Conservation (phyloP, 768 basidiomycete genomes). For the Daedalea quercina region DNA sequence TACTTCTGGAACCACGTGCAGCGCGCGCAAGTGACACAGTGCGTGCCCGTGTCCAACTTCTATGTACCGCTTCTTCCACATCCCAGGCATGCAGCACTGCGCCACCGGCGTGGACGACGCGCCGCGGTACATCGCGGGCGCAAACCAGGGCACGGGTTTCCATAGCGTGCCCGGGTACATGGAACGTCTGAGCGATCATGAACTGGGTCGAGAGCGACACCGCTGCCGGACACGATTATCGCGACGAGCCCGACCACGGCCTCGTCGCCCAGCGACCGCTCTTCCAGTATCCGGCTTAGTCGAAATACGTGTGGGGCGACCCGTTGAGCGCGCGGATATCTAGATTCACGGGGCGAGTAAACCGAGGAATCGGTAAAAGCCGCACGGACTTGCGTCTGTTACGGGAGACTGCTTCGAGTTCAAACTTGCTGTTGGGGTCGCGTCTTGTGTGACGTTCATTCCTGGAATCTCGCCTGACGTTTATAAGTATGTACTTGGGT, state of each 20-base stretch:
- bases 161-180: slow-evolving; percentile 5
- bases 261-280: slow-evolving; percentile 10
- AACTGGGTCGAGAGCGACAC: slow-evolving; percentile 24
- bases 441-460: too few relatives aligned
- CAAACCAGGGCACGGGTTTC: slow-evolving; percentile 16
- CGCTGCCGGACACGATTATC: slow-evolving; percentile 15
- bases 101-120: not conserved
- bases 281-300: slow-evolving; percentile 1
- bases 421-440: too few relatives aligned
- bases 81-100: slow-evolving; percentile 26
- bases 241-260: slow-evolving; percentile 6
- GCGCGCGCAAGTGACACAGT: not conserved
- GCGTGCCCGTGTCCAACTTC: slow-evolving; percentile 9
- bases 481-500: too few relatives aligned
- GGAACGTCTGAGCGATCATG: slow-evolving; percentile 20
- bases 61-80: slow-evolving; percentile 24
- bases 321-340: too few relatives aligned
- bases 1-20: too few relatives aligned
- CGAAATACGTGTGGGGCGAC: too few relatives aligned
- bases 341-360: too few relatives aligned
- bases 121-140: slow-evolving; percentile 14
- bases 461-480: too few relatives aligned
- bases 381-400: too few relatives aligned
- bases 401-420: too few relatives aligned
- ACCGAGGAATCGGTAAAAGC: too few relatives aligned